Evolutionary conservation across 2,329 filamentous ascomycete species (phyloP), one percentile per base, ranked within the genome.

Genomic region (Macrophomina pseudophaseolina): DNA sequence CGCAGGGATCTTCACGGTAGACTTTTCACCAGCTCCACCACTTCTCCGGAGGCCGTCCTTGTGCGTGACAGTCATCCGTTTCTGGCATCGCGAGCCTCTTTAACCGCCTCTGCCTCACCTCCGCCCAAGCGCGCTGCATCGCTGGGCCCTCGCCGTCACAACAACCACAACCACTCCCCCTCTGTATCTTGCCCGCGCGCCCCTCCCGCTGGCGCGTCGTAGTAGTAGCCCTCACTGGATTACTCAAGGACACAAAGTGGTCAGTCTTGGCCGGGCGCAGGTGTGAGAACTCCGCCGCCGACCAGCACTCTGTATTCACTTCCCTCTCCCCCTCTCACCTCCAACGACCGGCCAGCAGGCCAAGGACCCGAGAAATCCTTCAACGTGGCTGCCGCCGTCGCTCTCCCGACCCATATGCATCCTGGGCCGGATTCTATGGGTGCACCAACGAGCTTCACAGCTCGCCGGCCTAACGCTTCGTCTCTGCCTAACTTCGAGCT

Each of bases 401-500:
- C 86, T 73, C 85, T 84, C 73, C 83, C 85, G 76, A 80, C 84
- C 75, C 86, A 84, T 76, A 90, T 89, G 87, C 85, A 87, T 80
- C 81, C 86, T 76, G 83, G 84, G 75, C 79, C 87, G 75, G 86
- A 89, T 78, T 81, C 82, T 76, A 85, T 89, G 81, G 84, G 84
- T 78, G 82, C 84, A 73, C 84, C 86, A 72, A 83, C 85, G 75
- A 90, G 90, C 81, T 88, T 93, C 76, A 87, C 89, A 71, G 85
- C 89, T 77, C 87, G 91, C 74, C 87, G 90, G 78, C 87, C 88
- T 74, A 90, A 90, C 74, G 88, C 90, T 69, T 87, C 86, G 67
- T 86, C 86, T 72, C 84, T 93, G 69, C 90, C 90, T 67, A 85
- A 80, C 71, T 91, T 92, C 75, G 88, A 91, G 74, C 85, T 92